These are phyloP conservation scores for Zasmidium angulare DNA, from an alignment of 2,329 filamentous ascomycete species.

Conservation along the genomic window DNA sequence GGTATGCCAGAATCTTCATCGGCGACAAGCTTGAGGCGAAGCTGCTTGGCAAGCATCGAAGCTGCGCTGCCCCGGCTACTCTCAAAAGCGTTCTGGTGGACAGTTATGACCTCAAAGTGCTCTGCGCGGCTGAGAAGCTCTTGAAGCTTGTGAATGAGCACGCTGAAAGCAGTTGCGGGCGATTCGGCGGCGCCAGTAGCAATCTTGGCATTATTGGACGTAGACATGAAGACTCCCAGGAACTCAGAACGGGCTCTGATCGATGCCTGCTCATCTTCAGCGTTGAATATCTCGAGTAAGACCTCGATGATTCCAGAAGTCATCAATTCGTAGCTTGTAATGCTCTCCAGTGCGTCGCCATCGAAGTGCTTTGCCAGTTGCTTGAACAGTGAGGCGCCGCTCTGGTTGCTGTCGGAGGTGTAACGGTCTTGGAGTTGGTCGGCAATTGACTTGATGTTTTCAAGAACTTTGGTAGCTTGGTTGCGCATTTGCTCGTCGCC, in stretches of 20 bases:
- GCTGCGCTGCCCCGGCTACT: conserved; percentile 86
- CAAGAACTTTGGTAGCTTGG: conserved; percentile 74
- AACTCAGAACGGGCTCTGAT: conserved; percentile 75
- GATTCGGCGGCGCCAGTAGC: conserved; percentile 66
- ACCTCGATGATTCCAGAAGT: conserved; percentile 86
- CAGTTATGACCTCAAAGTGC: conserved; percentile 96
- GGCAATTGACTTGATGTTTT: conserved; percentile 69
- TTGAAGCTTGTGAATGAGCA: conserved; percentile 90
- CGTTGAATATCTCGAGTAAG: conserved; percentile 78
- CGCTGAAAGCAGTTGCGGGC: conserved; percentile 80
- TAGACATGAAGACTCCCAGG: conserved; percentile 87
- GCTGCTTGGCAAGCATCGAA: conserved; percentile 95
- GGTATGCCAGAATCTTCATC: conserved; percentile 91
- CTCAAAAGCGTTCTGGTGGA: conserved; percentile 88
- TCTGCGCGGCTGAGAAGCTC: conserved; percentile 94
- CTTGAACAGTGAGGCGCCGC: conserved; percentile 67
- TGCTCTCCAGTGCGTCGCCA: conserved; percentile 82
- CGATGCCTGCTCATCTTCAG: conserved; percentile 57
- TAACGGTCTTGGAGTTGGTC: conserved; percentile 72
- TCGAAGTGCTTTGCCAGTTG: conserved; percentile 82
- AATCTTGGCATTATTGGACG: conserved; percentile 59
- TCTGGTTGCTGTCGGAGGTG: conserved; percentile 39
- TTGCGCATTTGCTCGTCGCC: conserved; percentile 72
- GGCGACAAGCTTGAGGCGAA: conserved; percentile 82
- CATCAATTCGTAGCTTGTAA: conserved; percentile 91